Conservation (phyloP, 2,329 filamentous ascomycete genomes). For the Beauveria asiatica region DNA sequence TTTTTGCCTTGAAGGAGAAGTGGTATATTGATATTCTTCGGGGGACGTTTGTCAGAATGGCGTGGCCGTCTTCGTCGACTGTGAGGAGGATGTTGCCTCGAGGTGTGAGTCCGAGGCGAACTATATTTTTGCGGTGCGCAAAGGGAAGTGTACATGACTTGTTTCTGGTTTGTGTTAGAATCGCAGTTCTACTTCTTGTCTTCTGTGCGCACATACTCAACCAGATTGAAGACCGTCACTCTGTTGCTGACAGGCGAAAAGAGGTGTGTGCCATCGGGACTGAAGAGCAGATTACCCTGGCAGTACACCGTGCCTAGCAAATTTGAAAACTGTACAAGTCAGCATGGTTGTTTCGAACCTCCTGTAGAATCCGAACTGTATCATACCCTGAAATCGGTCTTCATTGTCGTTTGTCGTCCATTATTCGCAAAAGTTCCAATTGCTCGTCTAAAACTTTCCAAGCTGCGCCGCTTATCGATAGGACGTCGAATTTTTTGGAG, state of each 20-base stretch:
- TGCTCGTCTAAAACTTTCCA: conserved; percentile 21
- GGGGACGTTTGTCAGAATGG: conserved; percentile 84
- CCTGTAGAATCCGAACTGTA: not conserved
- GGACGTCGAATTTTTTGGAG: conserved; percentile 21
- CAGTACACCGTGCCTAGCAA: conserved; percentile 96
- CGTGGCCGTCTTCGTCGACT: conserved; percentile 87
- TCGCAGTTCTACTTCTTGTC: not conserved
- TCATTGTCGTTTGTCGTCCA: conserved; percentile 59
- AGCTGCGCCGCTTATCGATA: conserved; percentile 27
- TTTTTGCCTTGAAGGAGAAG: conserved; percentile 83
- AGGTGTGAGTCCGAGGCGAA: conserved; percentile 78
- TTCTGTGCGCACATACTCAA: conserved; percentile 57
- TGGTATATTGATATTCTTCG: conserved; percentile 83
- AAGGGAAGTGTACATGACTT: conserved; percentile 84
- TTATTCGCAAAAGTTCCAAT: conserved; percentile 18
- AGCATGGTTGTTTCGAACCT: not conserved
- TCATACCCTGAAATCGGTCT: conserved; percentile 95
- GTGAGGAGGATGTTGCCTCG: conserved; percentile 87
- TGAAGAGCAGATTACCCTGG: conserved; percentile 94
- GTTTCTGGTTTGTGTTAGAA: conserved; percentile 50
- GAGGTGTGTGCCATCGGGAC: conserved; percentile 88
- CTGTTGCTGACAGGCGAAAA: conserved; percentile 95
- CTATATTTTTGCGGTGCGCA: conserved; percentile 88
- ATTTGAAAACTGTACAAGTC: conserved; percentile 75
- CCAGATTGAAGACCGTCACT: conserved; percentile 90